A percentile compares a stretch with the other conserved stretches of the same genome.
Evolutionary conservation across 2,329 filamentous ascomycete species (phyloP).

Genomic region (Penicillium sp.): DNA sequence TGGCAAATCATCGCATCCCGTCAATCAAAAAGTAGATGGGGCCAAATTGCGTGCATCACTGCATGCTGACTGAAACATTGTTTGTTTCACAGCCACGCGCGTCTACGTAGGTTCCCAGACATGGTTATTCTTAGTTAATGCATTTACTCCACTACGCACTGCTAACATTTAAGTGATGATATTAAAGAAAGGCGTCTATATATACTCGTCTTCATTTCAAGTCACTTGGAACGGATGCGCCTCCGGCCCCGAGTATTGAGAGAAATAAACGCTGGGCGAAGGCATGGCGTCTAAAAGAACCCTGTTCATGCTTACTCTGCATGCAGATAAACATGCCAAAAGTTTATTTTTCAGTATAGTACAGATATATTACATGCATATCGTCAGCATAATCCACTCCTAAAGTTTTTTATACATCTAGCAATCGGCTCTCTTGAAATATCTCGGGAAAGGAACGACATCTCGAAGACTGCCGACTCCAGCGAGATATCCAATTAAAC

Average conservation of each 20-base stretch:
- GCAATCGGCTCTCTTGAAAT: constrained; percentile 52
- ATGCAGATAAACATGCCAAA: not conserved
- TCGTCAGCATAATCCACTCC: not conserved
- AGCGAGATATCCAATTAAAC: constrained; percentile 76
- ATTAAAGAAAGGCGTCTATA: too few species aligned
- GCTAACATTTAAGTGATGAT: too few species aligned
- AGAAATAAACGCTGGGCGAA: not conserved
- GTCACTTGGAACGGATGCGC: too few species aligned
- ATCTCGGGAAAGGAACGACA: constrained; percentile 80
- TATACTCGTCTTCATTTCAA: too few species aligned
- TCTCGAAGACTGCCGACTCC: constrained; percentile 81
- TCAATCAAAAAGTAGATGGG: too few species aligned
- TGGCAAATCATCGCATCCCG: too few species aligned
- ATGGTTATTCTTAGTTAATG: too few species aligned
- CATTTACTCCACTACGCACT: too few species aligned
- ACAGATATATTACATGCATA: not conserved
- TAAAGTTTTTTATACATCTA: constrained; percentile 12
- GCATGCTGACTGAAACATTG: not conserved
- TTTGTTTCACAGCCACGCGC: too few species aligned
- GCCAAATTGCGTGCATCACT: not conserved
- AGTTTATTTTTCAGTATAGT: not conserved
- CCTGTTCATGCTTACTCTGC: not conserved
- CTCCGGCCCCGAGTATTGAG: too few species aligned
- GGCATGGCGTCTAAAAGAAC: too few species aligned
- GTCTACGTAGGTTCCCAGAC: too few species aligned